Evolutionary conservation across 2,329 filamentous ascomycete species (phyloP).

Genomic region (Trichoderma sp.): DNA sequence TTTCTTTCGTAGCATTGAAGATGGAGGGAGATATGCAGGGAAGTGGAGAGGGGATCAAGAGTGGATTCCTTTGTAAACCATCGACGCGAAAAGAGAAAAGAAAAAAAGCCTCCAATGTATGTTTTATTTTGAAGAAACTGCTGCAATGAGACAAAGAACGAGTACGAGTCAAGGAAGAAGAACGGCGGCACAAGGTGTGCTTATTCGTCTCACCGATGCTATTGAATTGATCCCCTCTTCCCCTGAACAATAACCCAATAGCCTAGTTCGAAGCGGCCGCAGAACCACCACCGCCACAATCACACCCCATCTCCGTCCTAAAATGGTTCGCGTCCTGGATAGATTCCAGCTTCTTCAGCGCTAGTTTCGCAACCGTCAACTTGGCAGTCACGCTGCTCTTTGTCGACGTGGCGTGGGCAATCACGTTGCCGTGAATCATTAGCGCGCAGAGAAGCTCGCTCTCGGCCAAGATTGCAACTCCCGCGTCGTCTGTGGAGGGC

Average conservation of each 20-base stretch:
- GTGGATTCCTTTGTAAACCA: neutral
- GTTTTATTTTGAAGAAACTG: neutral
- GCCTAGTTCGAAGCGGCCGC: conserved; percentile 6
- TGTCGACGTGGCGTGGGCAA: conserved; percentile 59
- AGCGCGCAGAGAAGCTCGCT: conserved; percentile 69
- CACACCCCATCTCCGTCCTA: conserved; percentile 20
- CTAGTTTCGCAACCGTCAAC: conserved; percentile 59
- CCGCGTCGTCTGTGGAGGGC: conserved; percentile 43
- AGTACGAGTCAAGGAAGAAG: neutral
- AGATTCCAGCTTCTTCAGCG: conserved; percentile 18
- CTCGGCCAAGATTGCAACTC: conserved; percentile 41
- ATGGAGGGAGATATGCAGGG: neutral
- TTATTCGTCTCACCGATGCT: neutral
- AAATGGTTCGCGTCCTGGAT: conserved; percentile 13
- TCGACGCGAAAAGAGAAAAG: neutral
- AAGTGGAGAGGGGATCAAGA: neutral
- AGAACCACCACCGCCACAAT: conserved; percentile 19
- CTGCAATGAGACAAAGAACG: neutral
- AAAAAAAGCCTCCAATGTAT: neutral
- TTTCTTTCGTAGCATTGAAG: neutral
- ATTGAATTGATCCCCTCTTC: neutral
- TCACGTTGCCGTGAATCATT: conserved; percentile 70
- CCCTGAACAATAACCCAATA: neutral
- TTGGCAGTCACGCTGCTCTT: conserved; percentile 74
- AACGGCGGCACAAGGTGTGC: neutral